Evolutionary conservation across 139 green algal genomes (phyloP).

Genomic region (Picochlorum costavermella): DNA sequence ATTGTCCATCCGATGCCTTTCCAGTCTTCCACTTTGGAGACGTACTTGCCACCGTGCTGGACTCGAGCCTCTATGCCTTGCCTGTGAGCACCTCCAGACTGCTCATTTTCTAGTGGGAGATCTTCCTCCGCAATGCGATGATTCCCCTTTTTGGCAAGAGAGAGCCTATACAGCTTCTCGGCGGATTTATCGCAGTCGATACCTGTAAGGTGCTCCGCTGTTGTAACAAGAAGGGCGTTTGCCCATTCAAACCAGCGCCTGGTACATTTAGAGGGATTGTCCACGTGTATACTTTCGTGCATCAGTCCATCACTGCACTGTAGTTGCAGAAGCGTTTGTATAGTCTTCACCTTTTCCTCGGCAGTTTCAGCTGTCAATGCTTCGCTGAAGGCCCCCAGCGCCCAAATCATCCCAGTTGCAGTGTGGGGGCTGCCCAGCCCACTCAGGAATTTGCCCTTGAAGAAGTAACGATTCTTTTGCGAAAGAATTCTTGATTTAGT

Average conservation of each 20-base stretch:
- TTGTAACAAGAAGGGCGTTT: constrained; percentile 39
- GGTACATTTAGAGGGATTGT: constrained; percentile 19
- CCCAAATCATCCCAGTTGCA: constrained; percentile 32
- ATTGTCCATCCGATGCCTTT: no score
- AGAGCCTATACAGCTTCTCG: background rate
- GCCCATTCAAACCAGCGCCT: constrained; percentile 40
- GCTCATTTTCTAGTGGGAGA: no score
- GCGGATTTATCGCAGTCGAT: constrained; percentile 34
- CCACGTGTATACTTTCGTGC: constrained; percentile 37
- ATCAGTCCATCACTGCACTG: constrained; percentile 44
- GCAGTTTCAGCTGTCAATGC: constrained; percentile 10
- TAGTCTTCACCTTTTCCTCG: constrained; percentile 8
- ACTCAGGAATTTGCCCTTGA: constrained; percentile 13
- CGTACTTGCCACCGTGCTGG: no score
- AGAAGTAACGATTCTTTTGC: constrained; percentile 35
- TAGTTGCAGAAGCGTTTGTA: constrained; percentile 28
- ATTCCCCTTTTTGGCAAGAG: no score
- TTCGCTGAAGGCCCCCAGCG: constrained; percentile 22
- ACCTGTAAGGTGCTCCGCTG: constrained; percentile 31
- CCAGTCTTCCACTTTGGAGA: no score
- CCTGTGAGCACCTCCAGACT: no score
- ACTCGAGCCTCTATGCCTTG: no score
- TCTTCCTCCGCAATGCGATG: no score
- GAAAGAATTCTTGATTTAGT: constrained; percentile 29
- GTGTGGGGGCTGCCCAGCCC: constrained; percentile 48